Evolutionary conservation across 192 early-diverging fungal species (phyloP).

Genomic region (Podila horticola): DNA sequence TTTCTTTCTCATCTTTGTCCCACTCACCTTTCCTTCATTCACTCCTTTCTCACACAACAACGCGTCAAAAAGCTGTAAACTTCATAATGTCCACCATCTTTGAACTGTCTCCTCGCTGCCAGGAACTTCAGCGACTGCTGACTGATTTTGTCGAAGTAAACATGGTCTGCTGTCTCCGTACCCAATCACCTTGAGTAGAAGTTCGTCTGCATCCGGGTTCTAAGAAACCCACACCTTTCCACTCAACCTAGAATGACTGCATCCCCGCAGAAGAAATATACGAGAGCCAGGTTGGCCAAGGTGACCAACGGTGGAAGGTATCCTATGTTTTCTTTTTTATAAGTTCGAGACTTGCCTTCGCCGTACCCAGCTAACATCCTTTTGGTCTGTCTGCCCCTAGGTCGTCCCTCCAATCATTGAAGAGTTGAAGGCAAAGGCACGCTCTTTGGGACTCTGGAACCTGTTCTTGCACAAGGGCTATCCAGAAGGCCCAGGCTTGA

Average conservation of each 20-base stretch:
- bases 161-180: too few species aligned
- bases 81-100: slow-evolving; percentile 18
- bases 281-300: slow-evolving; percentile 74
- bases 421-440: slow-evolving; percentile 88
- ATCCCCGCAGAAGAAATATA: slow-evolving; percentile 92
- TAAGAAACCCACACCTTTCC: too few species aligned
- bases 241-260: slow-evolving; percentile 79
- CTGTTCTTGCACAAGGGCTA: slow-evolving; percentile 88
- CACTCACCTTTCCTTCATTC: background rate
- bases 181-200: too few species aligned
- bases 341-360: too few species aligned
- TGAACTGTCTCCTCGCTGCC: slow-evolving; percentile 29
- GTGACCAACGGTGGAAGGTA: slow-evolving; percentile 88
- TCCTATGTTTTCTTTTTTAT: background rate
- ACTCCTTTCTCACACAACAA: background rate
- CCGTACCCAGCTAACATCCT: too few species aligned
- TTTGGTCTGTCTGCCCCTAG: slow-evolving; percentile 24
- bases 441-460: slow-evolving; percentile 94
- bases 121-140: slow-evolving; percentile 12
- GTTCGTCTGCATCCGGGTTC: too few species aligned
- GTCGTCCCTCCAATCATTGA: slow-evolving; percentile 88
- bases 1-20: background rate
- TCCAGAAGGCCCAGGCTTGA: slow-evolving; percentile 84
- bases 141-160: slow-evolving; percentile 26
- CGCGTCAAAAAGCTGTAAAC: too few species aligned